phyloP scores from a whole-genome alignment of 768 basidiomycete species.

The Leccinum arenicola region DNA sequence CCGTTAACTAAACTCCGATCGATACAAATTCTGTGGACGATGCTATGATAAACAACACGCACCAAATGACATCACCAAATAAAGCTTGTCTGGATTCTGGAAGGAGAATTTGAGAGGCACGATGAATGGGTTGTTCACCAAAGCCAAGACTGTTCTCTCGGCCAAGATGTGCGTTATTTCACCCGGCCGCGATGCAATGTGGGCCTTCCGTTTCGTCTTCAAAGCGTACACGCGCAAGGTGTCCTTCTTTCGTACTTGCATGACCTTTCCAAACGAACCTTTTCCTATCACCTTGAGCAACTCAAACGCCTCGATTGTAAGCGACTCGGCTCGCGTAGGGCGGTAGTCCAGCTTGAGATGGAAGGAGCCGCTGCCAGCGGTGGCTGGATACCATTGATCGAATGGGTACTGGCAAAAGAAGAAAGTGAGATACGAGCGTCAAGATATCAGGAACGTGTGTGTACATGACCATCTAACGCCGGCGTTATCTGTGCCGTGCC shows the following conservation, averaged over 20 bases:
- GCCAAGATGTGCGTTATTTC: slow-evolving; percentile 99
- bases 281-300: slow-evolving; percentile 97
- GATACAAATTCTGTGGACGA: background rate
- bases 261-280: slow-evolving; percentile 97
- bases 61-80: slow-evolving; percentile 97
- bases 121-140: slow-evolving; percentile 99
- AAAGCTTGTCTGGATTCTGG: slow-evolving; percentile 96
- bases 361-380: slow-evolving; percentile 84
- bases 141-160: slow-evolving; percentile 92
- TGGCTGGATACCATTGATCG: slow-evolving; percentile 89
- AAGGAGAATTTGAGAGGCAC: slow-evolving; percentile 99
- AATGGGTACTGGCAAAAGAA: slow-evolving; percentile 56
- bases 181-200: slow-evolving; percentile 92
- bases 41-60: slow-evolving; percentile 24
- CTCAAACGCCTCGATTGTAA: slow-evolving; percentile 97
- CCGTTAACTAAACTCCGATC: slow-evolving; percentile 71
- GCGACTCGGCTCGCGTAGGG: slow-evolving; percentile 74
- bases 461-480: slow-evolving; percentile 72
- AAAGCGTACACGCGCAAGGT: slow-evolving; percentile 96
- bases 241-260: slow-evolving; percentile 99
- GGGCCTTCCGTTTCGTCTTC: slow-evolving; percentile 97
- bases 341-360: slow-evolving; percentile 96
- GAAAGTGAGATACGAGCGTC: slow-evolving; percentile 3
- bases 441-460: slow-evolving; percentile 20
- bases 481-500: slow-evolving; percentile 91